Percentiles rank a stretch among this genome's conserved stretches.
phyloP scores from a whole-genome alignment of 345 rosid species.

The Moricandia arvensis region DNA sequence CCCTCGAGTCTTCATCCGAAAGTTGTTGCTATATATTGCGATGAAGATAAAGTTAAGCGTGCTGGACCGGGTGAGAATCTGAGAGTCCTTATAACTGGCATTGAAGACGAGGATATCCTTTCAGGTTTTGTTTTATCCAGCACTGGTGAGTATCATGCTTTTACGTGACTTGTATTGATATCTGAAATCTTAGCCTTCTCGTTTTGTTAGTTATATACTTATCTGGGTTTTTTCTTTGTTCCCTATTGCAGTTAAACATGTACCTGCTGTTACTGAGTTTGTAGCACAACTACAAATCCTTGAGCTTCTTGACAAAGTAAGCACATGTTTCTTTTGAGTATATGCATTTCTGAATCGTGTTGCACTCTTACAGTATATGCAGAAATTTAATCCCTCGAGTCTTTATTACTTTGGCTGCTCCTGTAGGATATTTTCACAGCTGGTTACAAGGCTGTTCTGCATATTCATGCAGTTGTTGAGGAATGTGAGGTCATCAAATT shows the following conservation, averaged over 20 bases:
- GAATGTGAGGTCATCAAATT: slow-evolving; percentile 91
- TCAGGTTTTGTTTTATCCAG: slow-evolving; percentile 88
- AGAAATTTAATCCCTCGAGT: background rate
- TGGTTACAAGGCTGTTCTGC: slow-evolving; percentile 93
- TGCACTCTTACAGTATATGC: background rate
- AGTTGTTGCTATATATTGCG: slow-evolving; percentile 63
- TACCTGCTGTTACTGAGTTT: slow-evolving; percentile 72
- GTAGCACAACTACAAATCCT: slow-evolving; percentile 87
- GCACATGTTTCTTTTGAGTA: slow-evolving; percentile 1
- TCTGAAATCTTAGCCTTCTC: slow-evolving; percentile 1
- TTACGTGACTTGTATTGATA: background rate
- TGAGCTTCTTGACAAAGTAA: slow-evolving; percentile 87
- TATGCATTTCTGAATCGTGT: background rate
- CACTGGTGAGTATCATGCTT: slow-evolving; percentile 53
- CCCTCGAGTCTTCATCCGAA: too few relatives aligned
- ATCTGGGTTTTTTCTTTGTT: slow-evolving; percentile 13
- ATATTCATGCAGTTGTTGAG: slow-evolving; percentile 92
- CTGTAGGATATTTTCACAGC: slow-evolving; percentile 91
- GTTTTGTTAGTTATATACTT: background rate
- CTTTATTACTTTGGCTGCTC: slow-evolving; percentile 21
- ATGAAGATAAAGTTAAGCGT: slow-evolving; percentile 73
- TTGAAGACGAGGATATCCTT: slow-evolving; percentile 90
- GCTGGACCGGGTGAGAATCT: slow-evolving; percentile 98
- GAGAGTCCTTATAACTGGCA: slow-evolving; percentile 75
- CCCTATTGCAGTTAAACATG: slow-evolving; percentile 62